Conservation (phyloP, 1,284 basidiomycete genomes). For the Apiotrichum sp. region DNA sequence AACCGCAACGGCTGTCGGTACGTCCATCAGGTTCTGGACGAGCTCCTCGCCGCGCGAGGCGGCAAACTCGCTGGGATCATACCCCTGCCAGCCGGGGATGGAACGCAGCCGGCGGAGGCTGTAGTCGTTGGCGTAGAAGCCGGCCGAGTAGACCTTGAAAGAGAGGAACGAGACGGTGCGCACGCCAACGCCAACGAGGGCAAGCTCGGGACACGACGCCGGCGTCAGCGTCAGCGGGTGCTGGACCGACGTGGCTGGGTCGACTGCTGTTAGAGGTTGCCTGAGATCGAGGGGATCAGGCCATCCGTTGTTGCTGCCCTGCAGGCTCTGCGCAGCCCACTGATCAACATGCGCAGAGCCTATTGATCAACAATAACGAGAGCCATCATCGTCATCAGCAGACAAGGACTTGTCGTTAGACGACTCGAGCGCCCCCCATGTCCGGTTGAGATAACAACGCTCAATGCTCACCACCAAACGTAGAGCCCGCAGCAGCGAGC, state of each 20-base stretch:
- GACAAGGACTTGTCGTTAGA: too few relatives aligned
- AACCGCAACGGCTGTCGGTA: slow-evolving; percentile 38
- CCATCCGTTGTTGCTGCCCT: too few relatives aligned
- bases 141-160: slow-evolving; percentile 52
- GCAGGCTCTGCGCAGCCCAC: too few relatives aligned
- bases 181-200: slow-evolving; percentile 52
- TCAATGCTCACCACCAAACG: not conserved
- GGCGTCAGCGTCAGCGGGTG: slow-evolving; percentile 38
- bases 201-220: slow-evolving; percentile 26
- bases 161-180: slow-evolving; percentile 53
- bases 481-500: not conserved
- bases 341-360: too few relatives aligned
- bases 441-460: too few relatives aligned
- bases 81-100: slow-evolving; percentile 1
- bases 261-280: slow-evolving; percentile 17
- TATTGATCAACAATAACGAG: too few relatives aligned
- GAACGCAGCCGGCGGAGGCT: slow-evolving; percentile 15
- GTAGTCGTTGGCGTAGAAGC: slow-evolving; percentile 49
- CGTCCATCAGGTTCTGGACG: slow-evolving; percentile 4
- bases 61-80: not conserved
- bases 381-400: too few relatives aligned
- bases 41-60: slow-evolving; percentile 2
- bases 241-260: slow-evolving; percentile 41
- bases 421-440: too few relatives aligned
- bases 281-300: not conserved